Base-by-base conservation (phyloP, 1,284 basidiomycete genomes). In the Leccinum subatratum region DNA sequence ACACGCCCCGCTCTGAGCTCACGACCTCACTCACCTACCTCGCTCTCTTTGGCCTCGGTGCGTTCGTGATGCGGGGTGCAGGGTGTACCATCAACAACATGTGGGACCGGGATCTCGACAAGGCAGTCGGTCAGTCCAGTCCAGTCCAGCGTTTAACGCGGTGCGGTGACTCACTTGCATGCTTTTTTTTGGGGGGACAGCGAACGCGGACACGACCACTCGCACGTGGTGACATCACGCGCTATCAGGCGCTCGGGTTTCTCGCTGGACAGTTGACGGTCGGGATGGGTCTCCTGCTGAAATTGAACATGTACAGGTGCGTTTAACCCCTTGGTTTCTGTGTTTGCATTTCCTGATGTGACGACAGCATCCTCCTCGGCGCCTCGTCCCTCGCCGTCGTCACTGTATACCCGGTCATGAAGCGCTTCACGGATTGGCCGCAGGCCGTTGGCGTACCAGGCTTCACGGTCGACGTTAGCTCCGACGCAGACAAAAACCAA, bases 81-180 rank as follows among this genome's bases (percentile, higher is more conserved):
- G 97, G 97, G 6, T 99, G 97, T 77, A 98, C 95, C 0, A 97
- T 99, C 74, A 99, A 99, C 76, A 97, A 99, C 76, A 91, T 99
- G 89, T 99, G 97, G 96, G 97, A 99, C 77, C 84, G 85, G 69
- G 87, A 93, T 71, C 85, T 98, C 66, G 97, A 99, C 81, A 89
- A 88, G 73, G 88, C 90, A 65, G 97, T 99, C 62, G 94, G 95
- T 95, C 75, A 75, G 70, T 67, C 58, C n/a, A 22, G 9, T n/a
- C 57, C 74, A 75, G 70, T 64, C 58, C 30, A 6, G 0, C 37
- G 14, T 39, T 16, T 39, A 2, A 39, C 37, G 37, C 14, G 14
- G 0, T 39, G 14, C 37, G 14, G 3, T 6, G 37, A 16, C 37
- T 39, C 37, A 39, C 37, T 39, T 39, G 37, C 37, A 30, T 30